These are phyloP conservation scores for Trametopsis cervina DNA, from an alignment of 768 basidiomycete genomes.

Conservation along the genomic window DNA sequence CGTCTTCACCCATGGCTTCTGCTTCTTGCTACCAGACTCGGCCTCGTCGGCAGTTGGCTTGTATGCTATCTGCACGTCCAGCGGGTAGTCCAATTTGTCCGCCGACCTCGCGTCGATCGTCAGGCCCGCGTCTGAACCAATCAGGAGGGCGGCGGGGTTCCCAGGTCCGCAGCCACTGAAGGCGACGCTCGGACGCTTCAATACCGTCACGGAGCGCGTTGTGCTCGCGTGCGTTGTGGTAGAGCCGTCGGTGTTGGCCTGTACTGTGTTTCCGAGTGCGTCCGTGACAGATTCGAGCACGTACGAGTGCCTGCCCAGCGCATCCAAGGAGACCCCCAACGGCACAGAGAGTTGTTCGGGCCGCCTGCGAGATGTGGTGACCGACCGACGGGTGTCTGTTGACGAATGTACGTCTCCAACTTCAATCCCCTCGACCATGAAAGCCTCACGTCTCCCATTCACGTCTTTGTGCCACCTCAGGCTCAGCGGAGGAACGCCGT, in stretches of 20 bases:
- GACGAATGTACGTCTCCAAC: slow-evolving; percentile 33
- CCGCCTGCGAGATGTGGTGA: slow-evolving; percentile 18
- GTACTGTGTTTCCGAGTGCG: slow-evolving; percentile 68
- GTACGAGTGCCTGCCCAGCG: slow-evolving; percentile 64
- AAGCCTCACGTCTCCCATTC: slow-evolving; percentile 59
- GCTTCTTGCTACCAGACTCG: slow-evolving; percentile 17
- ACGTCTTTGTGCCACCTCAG: slow-evolving; percentile 70
- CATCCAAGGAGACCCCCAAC: slow-evolving; percentile 53
- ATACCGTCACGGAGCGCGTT: slow-evolving; percentile 56
- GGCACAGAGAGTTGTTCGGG: slow-evolving; percentile 64
- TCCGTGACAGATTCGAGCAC: slow-evolving; percentile 80
- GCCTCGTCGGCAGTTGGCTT: slow-evolving; percentile 40
- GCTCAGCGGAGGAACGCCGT: slow-evolving; percentile 71
- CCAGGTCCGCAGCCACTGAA: slow-evolving; percentile 74
- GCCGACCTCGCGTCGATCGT: slow-evolving; percentile 44
- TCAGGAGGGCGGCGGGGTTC: slow-evolving; percentile 59
- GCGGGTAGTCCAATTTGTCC: slow-evolving; percentile 60
- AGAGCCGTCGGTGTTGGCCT: slow-evolving; percentile 9
- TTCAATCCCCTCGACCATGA: slow-evolving; percentile 82
- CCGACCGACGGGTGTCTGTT: slow-evolving; percentile 17
- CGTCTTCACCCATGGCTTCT: slow-evolving; percentile 58
- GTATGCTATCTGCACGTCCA: slow-evolving; percentile 60
- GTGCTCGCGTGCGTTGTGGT: slow-evolving; percentile 9
- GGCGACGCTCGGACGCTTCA: slow-evolving; percentile 63
- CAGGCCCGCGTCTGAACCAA: slow-evolving; percentile 58